phyloP scores from a whole-genome alignment of 371 early-diverging fungal species.

The Furculomyces boomerangus region DNA sequence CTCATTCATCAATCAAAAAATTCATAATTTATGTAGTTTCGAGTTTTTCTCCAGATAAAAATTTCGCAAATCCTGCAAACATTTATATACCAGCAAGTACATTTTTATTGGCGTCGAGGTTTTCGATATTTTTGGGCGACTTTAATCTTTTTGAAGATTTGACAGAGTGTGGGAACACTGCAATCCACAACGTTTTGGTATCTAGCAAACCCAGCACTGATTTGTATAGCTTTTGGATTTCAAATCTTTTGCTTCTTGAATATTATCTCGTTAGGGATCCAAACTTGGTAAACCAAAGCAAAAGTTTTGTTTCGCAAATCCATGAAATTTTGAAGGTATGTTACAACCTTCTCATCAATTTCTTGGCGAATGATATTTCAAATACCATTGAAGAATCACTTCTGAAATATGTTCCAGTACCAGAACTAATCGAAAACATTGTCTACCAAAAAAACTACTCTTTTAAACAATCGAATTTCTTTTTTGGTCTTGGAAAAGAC shows the following conservation, averaged over 20 bases:
- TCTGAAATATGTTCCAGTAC: slow-evolving; percentile 51
- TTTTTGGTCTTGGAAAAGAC: not conserved
- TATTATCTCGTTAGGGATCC: slow-evolving; percentile 63
- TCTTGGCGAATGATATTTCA: slow-evolving; percentile 34
- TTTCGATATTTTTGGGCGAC: not conserved
- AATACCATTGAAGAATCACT: slow-evolving; percentile 40
- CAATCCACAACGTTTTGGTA: slow-evolving; percentile 12
- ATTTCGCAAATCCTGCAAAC: not conserved
- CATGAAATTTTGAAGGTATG: slow-evolving; percentile 28
- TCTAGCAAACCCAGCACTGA: slow-evolving; percentile 10
- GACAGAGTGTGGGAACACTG: too few species aligned
- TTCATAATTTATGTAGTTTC: not conserved
- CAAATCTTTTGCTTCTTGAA: slow-evolving; percentile 52
- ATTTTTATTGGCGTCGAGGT: not conserved
- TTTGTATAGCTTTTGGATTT: slow-evolving; percentile 54
- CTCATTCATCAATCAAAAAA: not conserved
- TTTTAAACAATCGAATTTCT: not conserved
- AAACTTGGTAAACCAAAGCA: slow-evolving; percentile 35
- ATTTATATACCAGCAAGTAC: not conserved
- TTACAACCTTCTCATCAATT: slow-evolving; percentile 34
- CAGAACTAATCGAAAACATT: slow-evolving; percentile 37
- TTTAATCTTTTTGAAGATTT: not conserved
- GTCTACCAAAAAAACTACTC: slow-evolving; percentile 15
- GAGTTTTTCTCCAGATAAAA: not conserved
- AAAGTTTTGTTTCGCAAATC: not conserved